Base-by-base conservation (phyloP, 176 grass and related monocot species). In the Musa schizocarpa region DNA sequence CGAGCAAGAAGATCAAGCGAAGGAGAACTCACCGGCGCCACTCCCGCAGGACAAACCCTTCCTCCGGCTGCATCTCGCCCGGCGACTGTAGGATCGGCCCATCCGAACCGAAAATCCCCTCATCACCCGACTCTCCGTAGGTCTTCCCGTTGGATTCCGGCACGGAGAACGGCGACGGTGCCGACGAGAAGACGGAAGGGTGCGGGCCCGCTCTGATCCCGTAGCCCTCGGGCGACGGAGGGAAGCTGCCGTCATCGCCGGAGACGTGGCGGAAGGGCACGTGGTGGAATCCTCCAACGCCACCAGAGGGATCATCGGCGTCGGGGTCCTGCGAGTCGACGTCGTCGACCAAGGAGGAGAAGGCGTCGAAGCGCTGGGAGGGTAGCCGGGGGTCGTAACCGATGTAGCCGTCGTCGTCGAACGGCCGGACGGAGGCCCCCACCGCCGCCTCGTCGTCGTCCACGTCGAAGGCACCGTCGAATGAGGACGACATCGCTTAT, bases 1-100 rank as follows among this genome's bases (percentile, higher is more conserved):
- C 21, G 7, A 56, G 17, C 12, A 54, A 74, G 72, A 0, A 56
- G 23, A 74, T 56, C 51, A 8, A 19, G 6, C 22, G 56, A 57
- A 29, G 8, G 12, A 57, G 9, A 19, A 68, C 81, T 82, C 83
- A 96, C 93, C 93, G 84, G 54, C 87, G 85, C 93, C 93, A 96
- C 52, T 96, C 89, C 2, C 87, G 83, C 79, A 96, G 89, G 13
- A 89, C 54, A 71, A 77, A 78, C 3, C 89, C 93, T 68, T 85
- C 83, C 76, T 92, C 87, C 71, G 77, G 27, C 34, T 88, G 77
- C 92, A 96, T 96, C 87, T 90, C 87, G 76, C 63, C 8, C 1
- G 85, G 87, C 49, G 89, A 87, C 0, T 85, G 93, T 11, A 96
- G 85, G 74, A 88, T 56, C 23, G 83, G 54, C 0, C 89, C 89